Evolutionary conservation across 257 asterid genomes (phyloP).

Genomic region (Gardenia jasminoides): DNA sequence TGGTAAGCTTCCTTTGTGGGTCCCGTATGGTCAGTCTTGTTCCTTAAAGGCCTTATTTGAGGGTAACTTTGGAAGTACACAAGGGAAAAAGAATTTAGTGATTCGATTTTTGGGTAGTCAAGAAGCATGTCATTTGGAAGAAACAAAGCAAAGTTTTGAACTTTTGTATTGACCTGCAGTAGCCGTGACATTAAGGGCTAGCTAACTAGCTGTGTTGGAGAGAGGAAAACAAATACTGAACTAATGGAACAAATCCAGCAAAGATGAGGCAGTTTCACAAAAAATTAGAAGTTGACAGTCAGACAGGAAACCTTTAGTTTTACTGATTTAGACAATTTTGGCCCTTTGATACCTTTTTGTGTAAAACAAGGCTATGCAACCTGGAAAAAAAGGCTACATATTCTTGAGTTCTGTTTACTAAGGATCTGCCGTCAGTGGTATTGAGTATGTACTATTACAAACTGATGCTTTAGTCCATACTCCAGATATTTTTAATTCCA

Average conservation of each 20-base stretch:
- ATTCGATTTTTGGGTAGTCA: no score
- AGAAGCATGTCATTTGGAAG: no score
- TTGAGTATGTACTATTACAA: no score
- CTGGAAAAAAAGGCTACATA: no score
- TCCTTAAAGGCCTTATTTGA: no score
- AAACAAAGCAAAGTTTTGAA: neutral
- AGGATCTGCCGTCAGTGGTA: no score
- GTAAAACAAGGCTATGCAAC: no score
- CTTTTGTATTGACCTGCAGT: neutral
- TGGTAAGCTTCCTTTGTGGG: no score
- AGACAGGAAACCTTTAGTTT: neutral
- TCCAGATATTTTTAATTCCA: neutral
- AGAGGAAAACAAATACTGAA: neutral
- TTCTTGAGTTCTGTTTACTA: no score
- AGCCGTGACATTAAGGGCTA: neutral
- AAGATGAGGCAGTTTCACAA: neutral
- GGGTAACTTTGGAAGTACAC: no score
- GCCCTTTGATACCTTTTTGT: neutral
- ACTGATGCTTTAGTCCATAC: neutral
- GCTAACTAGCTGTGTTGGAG: neutral
- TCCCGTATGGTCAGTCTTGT: no score
- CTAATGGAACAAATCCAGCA: neutral
- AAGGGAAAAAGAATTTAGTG: no score
- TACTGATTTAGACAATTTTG: neutral
- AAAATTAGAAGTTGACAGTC: neutral